Base-by-base conservation (phyloP, 2,329 filamentous ascomycete species). In the Zymoseptoria ardabiliae region DNA sequence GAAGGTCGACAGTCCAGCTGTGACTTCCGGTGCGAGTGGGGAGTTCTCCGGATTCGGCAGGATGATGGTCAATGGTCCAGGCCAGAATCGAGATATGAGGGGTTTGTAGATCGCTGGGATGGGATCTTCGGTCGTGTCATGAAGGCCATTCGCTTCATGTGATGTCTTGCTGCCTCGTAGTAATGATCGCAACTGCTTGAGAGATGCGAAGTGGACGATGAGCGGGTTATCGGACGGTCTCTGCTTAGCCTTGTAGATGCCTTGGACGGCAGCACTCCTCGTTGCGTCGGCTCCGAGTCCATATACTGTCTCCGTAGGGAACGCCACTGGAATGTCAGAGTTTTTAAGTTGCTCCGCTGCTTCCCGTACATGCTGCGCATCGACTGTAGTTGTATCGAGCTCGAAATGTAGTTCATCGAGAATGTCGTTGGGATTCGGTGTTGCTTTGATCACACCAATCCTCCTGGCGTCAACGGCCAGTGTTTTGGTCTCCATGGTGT, bases 231-330 rank as follows among this genome's bases (percentile, higher is more conserved):
- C 94, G 6, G 88, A 89, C 3, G 94, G 94, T 58, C 94, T 79
- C 58, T 91, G 89, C 76, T 99, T 99, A 56, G 90, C 91, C 21
- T 84, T 81, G 74, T 94, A 99, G 66, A 99, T 99, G n/a, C 91
- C 92, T 70, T 82, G 85, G 6, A 97, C 93, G 1, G 93, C 89
- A 22, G 78, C 80, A 69, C 87, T 91, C 68, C 91, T 84, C 23
- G 92, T 97, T 10, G 94, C 94, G 76, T 97, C 94, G 13, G 94
- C 94, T n/a, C 91, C 94, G 7, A 99, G 82, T 0, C 94, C 94
- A 72, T 99, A 99, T 0, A 99, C 94, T 0, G 94, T 99, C 76
- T 99, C 94, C 0, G 94, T 99, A 0, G 94, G 94, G 72, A 99
- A 99, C 1, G 90, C 94, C 53, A 99, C 91, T 4, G 94, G 94